phyloP scores from a whole-genome alignment of 31 red algal genomes.

The Odonthalia washingtoniensis region DNA sequence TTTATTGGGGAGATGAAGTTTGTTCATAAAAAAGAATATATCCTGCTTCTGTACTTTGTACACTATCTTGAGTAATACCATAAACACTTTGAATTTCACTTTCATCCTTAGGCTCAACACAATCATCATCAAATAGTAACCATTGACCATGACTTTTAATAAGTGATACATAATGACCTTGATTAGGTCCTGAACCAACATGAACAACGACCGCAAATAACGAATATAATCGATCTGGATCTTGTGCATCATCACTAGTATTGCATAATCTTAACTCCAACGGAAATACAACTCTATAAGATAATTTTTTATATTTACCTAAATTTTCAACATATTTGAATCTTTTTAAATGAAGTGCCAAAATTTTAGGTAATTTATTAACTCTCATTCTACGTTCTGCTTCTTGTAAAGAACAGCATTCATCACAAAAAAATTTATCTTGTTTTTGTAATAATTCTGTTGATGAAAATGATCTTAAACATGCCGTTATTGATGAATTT shows the following conservation, averaged over 20 bases:
- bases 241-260: constrained; percentile 90
- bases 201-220: constrained; percentile 98
- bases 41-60: constrained; percentile 84
- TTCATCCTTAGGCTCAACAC: constrained; percentile 96
- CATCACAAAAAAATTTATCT: constrained; percentile 98
- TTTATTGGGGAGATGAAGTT: neutral
- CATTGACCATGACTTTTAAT: constrained; percentile 92
- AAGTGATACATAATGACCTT: constrained; percentile 97
- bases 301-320: constrained; percentile 93
- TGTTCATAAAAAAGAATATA: constrained; percentile 97
- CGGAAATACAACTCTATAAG: constrained; percentile 95
- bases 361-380: constrained; percentile 82
- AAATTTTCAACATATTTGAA: constrained; percentile 96
- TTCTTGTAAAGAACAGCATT: constrained; percentile 95
- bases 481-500: constrained; percentile 86
- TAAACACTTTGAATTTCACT: constrained; percentile 94
- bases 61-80: constrained; percentile 80
- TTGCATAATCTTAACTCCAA: constrained; percentile 93
- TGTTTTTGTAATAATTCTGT: constrained; percentile 88
- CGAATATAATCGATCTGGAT: constrained; percentile 88
- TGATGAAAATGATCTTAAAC: constrained; percentile 92
- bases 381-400: constrained; percentile 93
- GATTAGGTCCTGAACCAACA: constrained; percentile 96
- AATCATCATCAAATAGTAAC: constrained; percentile 99
- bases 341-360: constrained; percentile 97